Evolutionary conservation across 306 rosid genomes (phyloP), one percentile per base, ranked within the genome.

Genomic region (Heteromeles arbutifolia): DNA sequence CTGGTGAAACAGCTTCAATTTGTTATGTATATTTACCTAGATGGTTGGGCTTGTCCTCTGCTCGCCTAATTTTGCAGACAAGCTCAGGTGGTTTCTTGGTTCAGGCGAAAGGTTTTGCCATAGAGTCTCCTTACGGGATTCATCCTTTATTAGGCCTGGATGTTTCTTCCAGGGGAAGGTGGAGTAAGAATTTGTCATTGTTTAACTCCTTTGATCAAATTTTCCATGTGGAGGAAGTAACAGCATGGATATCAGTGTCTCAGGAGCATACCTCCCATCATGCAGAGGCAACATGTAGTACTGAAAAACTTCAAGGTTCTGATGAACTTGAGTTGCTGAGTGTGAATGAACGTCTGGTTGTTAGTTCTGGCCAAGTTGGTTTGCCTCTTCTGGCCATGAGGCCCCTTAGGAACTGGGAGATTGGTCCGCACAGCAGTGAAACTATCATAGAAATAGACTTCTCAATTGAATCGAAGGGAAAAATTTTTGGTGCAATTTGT

Each of bases 21-120:
- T 86, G 91, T 77, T 88, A 92, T 78, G 89, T 85, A 68, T 95
- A 84, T 89, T 87, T 88, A 79, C 99, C 99, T 54, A 92, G 86
- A 83, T 83, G 67, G 77, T 84, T 88, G 77, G 97, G 97, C 78
- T 82, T 71, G 74, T 89, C 96, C 67, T 87, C 93, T 29, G 92
- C 92, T 84, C 92, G 83, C 77, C 84, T 95, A 83, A 82, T 95
- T 85, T 84, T 95, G 84, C 99, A 95, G 88, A 95, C 99, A 69
- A 90, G 86, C 72, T 80, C 79, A 39, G 99, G 99, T 79, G 99
- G 99, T 54, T 92, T 95, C 82, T 75, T 95, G 78, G 70, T 95
- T 65, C 90, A 86, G 78, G 96, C 96, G 48, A 88, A 85, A 77
- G 99, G 97, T 67, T 77, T 84, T 79, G 90, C 96, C 62, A 76